phyloP scores from a whole-genome alignment of 805 yeast genomes.

The Middelhovenomyces tepae region DNA sequence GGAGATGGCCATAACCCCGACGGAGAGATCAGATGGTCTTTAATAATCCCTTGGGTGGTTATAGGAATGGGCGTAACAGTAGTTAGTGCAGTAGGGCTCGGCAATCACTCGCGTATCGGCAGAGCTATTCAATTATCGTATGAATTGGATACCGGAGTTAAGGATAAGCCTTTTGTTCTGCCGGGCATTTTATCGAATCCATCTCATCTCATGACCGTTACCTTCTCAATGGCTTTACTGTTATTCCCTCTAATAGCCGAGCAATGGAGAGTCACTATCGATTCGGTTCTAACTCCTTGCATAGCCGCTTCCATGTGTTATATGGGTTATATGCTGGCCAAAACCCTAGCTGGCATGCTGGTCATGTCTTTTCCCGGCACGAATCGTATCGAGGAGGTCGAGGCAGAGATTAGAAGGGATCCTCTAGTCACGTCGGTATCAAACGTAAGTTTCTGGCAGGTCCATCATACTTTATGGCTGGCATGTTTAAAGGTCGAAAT shows the following conservation, averaged over 20 bases:
- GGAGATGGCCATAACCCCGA: conserved; percentile 8
- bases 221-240: conserved; percentile 25
- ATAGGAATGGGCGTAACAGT: conserved; percentile 25
- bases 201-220: conserved; percentile 24
- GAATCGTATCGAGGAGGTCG: conserved; percentile 24
- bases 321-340: conserved; percentile 32
- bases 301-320: conserved; percentile 34
- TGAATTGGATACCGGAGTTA: conserved; percentile 8
- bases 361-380: conserved; percentile 35
- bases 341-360: conserved; percentile 35
- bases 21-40: conserved; percentile 12
- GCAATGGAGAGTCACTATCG: conserved; percentile 21
- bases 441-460: conserved; percentile 34
- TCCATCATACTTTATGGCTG: conserved; percentile 35
- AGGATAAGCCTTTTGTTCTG: conserved; percentile 10
- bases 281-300: conserved; percentile 28
- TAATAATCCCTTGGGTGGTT: conserved; percentile 19
- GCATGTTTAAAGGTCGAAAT: conserved; percentile 29
- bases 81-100: conserved; percentile 28
- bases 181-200: conserved; percentile 22
- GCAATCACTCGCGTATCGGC: conserved; percentile 27
- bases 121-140: conserved; percentile 14
- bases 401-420: conserved; percentile 18
- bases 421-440: conserved; percentile 23
- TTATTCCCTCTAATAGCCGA: conserved; percentile 24